Conservation (phyloP, 2,329 filamentous ascomycete species). For the Arthrinium phaeospermum region DNA sequence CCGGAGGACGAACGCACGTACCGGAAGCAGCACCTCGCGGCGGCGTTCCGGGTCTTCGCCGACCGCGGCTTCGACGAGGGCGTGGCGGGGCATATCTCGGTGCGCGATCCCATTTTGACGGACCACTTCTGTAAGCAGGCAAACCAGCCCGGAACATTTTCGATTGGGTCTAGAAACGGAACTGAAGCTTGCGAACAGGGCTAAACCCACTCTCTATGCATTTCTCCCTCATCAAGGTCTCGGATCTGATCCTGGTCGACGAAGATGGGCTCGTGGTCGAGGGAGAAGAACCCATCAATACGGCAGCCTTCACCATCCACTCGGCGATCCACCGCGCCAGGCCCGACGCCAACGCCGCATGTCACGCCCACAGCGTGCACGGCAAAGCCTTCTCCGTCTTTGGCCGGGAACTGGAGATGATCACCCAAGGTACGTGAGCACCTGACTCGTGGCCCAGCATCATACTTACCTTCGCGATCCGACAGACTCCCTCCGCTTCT, state of each 20-base stretch:
- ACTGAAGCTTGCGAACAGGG: no score
- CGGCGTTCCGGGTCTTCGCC: conserved; percentile 64
- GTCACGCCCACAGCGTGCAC: conserved; percentile 61
- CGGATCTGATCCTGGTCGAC: conserved; percentile 67
- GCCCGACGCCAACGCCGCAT: conserved; percentile 61
- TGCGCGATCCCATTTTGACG: conserved; percentile 65
- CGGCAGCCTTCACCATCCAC: conserved; percentile 65
- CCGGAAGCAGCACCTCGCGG: conserved; percentile 60
- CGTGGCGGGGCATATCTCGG: conserved; percentile 67
- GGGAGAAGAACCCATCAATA: conserved; percentile 64
- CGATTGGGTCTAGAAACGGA: background rate
- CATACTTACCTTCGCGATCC: no score
- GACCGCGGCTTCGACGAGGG: conserved; percentile 66
- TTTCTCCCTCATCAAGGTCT: conserved; percentile 65
- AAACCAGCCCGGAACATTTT: background rate
- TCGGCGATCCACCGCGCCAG: conserved; percentile 60
- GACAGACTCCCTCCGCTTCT: conserved; percentile 55
- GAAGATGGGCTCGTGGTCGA: conserved; percentile 63
- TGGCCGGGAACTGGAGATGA: conserved; percentile 59
- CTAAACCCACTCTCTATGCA: conserved; percentile 66
- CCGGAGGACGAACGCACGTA: conserved; percentile 58
- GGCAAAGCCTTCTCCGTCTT: conserved; percentile 65
- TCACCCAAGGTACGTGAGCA: conserved; percentile 57
- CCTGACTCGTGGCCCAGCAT: background rate
- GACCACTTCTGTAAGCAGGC: conserved; percentile 62